Conservation (phyloP, 192 early-diverging fungal genomes). For the Coemansia sp. region DNA sequence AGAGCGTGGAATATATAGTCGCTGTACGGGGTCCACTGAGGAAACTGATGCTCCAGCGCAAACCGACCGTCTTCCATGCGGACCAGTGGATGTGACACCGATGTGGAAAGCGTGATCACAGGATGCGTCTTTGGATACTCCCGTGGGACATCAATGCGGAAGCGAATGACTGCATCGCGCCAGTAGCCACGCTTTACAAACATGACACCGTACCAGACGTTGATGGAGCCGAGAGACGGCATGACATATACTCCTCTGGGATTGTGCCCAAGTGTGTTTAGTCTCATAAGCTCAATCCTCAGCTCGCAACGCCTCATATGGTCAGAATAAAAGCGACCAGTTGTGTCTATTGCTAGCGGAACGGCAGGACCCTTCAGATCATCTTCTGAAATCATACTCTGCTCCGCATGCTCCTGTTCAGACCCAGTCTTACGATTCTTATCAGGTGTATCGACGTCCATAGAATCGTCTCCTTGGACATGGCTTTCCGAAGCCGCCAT, state of each 20-base stretch:
- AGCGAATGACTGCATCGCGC: conserved; percentile 86
- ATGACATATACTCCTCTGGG: conserved; percentile 87
- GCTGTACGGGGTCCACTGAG: conserved; percentile 76
- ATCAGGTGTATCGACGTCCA: conserved; percentile 41
- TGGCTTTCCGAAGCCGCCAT: not conserved
- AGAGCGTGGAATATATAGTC: conserved; percentile 84
- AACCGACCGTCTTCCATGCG: conserved; percentile 66
- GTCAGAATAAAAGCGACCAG: conserved; percentile 52
- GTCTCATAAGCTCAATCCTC: conserved; percentile 47
- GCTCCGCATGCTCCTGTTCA: not conserved
- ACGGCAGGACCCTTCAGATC: conserved; percentile 30
- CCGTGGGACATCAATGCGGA: conserved; percentile 74
- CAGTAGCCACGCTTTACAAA: conserved; percentile 92
- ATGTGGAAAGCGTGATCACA: conserved; percentile 68
- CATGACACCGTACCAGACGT: conserved; percentile 83
- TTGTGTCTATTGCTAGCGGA: conserved; percentile 36
- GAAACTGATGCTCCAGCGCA: conserved; percentile 74
- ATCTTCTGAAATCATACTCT: conserved; percentile 23
- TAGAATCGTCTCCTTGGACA: conserved; percentile 14
- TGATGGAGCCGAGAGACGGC: conserved; percentile 57
- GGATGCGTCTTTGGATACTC: conserved; percentile 77
- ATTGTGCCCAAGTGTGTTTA: conserved; percentile 61
- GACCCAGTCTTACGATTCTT: not conserved
- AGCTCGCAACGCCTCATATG: conserved; percentile 55
- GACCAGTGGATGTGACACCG: conserved; percentile 85